A percentile compares a stretch with the other conserved stretches of the same genome.
Evolutionary conservation across 2,329 filamentous ascomycete species (phyloP).

Genomic region (Colletotrichum paranaense): DNA sequence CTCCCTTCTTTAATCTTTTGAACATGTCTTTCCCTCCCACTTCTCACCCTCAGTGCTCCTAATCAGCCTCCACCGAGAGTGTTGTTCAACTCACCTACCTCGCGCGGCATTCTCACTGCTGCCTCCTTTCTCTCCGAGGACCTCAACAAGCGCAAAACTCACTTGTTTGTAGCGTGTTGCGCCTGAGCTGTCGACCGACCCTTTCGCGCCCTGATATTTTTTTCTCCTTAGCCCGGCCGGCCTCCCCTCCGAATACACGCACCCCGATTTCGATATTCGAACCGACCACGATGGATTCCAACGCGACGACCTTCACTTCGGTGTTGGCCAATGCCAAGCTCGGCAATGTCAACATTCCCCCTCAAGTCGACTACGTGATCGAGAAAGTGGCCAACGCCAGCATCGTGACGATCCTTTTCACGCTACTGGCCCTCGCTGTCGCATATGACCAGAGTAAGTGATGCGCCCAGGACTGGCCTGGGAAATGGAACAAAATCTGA

Average conservation of each 20-base stretch:
- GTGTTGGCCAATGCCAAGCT: conserved; percentile 72
- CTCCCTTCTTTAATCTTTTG: conserved; percentile 30
- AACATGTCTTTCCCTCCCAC: conserved; percentile 16
- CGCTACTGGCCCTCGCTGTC: conserved; percentile 76
- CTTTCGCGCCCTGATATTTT: conserved; percentile 14
- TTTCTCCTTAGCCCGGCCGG: not conserved
- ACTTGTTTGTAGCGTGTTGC: conserved; percentile 1
- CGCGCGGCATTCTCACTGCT: conserved; percentile 3
- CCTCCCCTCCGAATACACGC: not conserved
- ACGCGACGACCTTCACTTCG: conserved; percentile 77
- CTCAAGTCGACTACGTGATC: conserved; percentile 67
- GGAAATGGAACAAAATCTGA: not conserved
- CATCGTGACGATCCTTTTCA: conserved; percentile 71
- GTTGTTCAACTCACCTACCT: conserved; percentile 14
- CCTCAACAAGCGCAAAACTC: conserved; percentile 8
- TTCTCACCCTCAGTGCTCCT: conserved; percentile 11
- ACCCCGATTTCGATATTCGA: not conserved
- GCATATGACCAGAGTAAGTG: conserved; percentile 90
- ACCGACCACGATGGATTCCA: conserved; percentile 58
- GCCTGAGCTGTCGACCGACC: not conserved
- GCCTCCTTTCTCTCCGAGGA: not conserved
- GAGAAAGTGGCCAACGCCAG: conserved; percentile 66
- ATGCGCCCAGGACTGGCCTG: not conserved
- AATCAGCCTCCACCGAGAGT: conserved; percentile 19
- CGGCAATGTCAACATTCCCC: conserved; percentile 60